Conservation (phyloP, 257 asterid species). For the Nicotiana noctiflora region DNA sequence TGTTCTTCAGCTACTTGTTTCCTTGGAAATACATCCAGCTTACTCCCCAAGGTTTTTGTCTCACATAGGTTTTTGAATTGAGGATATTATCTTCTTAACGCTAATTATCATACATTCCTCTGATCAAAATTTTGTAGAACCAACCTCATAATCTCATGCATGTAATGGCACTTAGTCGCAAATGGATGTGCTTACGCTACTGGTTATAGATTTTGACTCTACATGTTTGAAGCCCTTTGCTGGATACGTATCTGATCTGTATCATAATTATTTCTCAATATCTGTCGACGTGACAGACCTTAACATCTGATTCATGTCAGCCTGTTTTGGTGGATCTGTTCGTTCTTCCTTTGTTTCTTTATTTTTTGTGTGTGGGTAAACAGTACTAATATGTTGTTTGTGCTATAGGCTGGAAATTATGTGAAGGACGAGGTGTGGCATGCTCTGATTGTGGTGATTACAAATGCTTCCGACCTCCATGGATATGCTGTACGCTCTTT, state of each 20-base stretch:
- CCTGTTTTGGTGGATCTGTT: background rate
- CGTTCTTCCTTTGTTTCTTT: background rate
- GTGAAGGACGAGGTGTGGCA: conserved; percentile 99
- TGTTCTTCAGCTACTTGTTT: background rate
- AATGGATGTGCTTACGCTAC: background rate
- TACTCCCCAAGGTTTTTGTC: background rate
- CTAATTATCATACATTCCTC: background rate
- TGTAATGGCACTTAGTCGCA: background rate
- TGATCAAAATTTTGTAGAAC: background rate
- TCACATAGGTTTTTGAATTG: background rate
- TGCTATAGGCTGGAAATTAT: conserved; percentile 74
- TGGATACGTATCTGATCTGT: background rate
- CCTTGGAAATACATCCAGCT: background rate
- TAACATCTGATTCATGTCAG: background rate
- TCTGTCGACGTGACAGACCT: background rate
- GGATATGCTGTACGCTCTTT: conserved; percentile 83
- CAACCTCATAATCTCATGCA: background rate
- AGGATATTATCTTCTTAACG: background rate
- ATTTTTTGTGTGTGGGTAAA: background rate
- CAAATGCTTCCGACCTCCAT: conserved; percentile 86
- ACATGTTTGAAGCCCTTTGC: background rate
- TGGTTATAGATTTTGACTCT: background rate
- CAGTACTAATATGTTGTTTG: conserved; percentile 1
- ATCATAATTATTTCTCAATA: background rate
- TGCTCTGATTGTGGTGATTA: conserved; percentile 77